These are phyloP conservation scores for Sporothrix curviconia DNA, from an alignment of 2,329 filamentous ascomycete genomes.

Conservation along the genomic window DNA sequence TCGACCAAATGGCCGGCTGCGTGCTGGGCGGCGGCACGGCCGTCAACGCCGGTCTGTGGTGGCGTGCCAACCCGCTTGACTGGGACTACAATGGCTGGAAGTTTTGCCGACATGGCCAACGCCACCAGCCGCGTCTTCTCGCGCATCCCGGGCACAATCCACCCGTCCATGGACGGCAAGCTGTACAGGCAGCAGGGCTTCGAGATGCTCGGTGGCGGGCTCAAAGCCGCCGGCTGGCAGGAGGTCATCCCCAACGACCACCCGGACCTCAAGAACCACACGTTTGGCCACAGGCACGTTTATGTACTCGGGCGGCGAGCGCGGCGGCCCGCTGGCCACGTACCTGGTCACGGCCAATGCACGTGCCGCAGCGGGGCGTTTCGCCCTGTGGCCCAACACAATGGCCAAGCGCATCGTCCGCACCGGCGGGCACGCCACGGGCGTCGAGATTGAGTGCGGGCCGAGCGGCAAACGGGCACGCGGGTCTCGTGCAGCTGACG, in stretches of 20 bases:
- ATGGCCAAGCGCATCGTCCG: constrained; percentile 56
- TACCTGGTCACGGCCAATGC: constrained; percentile 58
- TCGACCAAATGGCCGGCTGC: constrained; percentile 67
- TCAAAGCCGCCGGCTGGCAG: constrained; percentile 32
- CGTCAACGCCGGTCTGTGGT: constrained; percentile 64
- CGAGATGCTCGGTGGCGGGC: constrained; percentile 52
- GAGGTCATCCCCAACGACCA: constrained; percentile 50
- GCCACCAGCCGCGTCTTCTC: constrained; percentile 58
- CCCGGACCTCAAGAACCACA: constrained; percentile 55
- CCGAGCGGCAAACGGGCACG: constrained; percentile 44
- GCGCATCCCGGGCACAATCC: constrained; percentile 63
- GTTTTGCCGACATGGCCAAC: constrained; percentile 50
- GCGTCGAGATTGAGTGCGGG: constrained; percentile 49
- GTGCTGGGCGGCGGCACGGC: constrained; percentile 61
- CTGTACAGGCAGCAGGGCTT: constrained; percentile 63
- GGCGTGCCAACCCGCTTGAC: constrained; percentile 58
- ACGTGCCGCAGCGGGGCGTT: constrained; percentile 46
- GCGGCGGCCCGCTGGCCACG: constrained; percentile 59
- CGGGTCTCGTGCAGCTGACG: constrained; percentile 55
- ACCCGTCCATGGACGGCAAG: constrained; percentile 59
- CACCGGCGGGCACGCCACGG: constrained; percentile 50
- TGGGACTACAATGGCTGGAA: constrained; percentile 72
- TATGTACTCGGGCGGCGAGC: constrained; percentile 56
- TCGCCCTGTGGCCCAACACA: constrained; percentile 55
- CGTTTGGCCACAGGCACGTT: constrained; percentile 54